Conservation (phyloP, 2,329 filamentous ascomycete genomes). For the Epichloe gansuensis region DNA sequence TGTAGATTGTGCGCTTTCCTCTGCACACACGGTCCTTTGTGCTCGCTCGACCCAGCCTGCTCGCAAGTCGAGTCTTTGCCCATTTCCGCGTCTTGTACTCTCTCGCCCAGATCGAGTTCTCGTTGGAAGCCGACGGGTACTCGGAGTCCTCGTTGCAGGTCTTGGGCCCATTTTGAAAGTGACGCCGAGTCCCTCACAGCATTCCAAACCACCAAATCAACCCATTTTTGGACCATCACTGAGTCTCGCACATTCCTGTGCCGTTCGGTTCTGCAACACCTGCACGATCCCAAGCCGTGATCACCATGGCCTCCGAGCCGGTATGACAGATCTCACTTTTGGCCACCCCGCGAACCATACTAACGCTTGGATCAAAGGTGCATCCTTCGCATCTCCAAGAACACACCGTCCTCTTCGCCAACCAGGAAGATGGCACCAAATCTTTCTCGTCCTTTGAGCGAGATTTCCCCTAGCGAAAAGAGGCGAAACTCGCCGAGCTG, state of each 20-base stretch:
- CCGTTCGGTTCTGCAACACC: conserved; percentile 11
- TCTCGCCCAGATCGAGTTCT: background rate
- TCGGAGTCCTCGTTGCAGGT: background rate
- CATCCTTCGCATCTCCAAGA: conserved; percentile 72
- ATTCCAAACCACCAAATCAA: conserved; percentile 16
- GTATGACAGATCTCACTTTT: conserved; percentile 19
- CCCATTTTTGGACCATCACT: conserved; percentile 6
- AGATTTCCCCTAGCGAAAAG: conserved; percentile 76
- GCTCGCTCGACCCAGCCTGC: background rate
- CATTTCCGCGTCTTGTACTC: background rate
- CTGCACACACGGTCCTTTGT: background rate
- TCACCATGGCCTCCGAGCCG: conserved; percentile 26
- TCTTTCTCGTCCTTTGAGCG: conserved; percentile 65
- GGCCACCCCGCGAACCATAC: conserved; percentile 3
- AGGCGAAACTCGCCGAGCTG: conserved; percentile 88
- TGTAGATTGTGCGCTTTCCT: background rate
- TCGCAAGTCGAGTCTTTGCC: background rate
- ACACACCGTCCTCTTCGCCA: conserved; percentile 45
- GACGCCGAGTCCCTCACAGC: conserved; percentile 9
- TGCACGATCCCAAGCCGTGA: conserved; percentile 12
- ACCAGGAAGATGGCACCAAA: conserved; percentile 51
- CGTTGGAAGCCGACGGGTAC: background rate
- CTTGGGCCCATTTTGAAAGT: background rate
- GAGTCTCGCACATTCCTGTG: conserved; percentile 16
- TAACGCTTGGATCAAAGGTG: conserved; percentile 35